These are phyloP conservation scores for Magnolia kwangsiensis DNA, from an alignment of 164 flowering plant species.

Conservation along the genomic window DNA sequence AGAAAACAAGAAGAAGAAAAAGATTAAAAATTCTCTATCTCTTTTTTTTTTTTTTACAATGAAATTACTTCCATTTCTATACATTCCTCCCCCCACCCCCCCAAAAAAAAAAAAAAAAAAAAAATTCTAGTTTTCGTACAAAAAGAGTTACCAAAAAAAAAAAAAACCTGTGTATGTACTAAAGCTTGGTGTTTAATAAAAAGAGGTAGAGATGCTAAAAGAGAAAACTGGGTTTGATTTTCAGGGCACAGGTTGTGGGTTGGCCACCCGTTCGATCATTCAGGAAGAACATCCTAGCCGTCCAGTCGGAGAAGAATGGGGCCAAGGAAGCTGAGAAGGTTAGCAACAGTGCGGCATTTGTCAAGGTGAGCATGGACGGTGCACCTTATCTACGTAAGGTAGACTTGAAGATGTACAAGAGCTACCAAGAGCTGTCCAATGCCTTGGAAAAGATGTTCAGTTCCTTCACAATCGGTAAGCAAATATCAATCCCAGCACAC, in stretches of 20 bases:
- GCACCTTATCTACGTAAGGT: conserved; percentile 77
- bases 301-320: conserved; percentile 27
- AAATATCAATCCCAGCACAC: background rate
- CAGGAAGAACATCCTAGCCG: conserved; percentile 56
- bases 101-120: no score
- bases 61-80: no score
- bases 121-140: no score
- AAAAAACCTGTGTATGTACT: no score
- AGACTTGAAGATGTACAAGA: conserved; percentile 61
- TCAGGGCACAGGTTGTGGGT: conserved; percentile 54
- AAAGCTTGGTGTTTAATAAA: background rate
- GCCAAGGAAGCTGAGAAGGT: conserved; percentile 28
- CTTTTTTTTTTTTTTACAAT: no score
- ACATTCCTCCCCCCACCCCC: no score
- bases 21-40: no score
- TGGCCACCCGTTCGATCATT: conserved; percentile 79
- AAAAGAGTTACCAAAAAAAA: no score
- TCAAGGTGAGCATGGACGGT: conserved; percentile 78
- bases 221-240: background rate
- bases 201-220: background rate
- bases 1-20: no score
- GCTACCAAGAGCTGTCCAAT: conserved; percentile 58
- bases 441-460: conserved; percentile 66
- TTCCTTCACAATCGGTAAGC: conserved; percentile 60
- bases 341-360: conserved; percentile 30